phyloP scores from a whole-genome alignment of 352 stramenopile genomes.

The Phytophthora macrochlamydospora region DNA sequence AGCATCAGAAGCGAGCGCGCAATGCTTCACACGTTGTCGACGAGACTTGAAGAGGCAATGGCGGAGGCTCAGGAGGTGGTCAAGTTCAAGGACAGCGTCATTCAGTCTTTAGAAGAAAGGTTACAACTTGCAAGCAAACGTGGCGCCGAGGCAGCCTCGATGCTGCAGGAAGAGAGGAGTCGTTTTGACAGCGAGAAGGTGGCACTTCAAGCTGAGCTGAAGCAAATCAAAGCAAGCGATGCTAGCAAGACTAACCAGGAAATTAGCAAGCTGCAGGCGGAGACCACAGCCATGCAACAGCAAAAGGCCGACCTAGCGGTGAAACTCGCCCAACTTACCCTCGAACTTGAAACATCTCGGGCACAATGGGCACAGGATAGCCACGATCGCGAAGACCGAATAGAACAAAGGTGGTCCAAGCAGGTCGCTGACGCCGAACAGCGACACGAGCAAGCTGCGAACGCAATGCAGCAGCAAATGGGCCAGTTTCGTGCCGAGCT shows the following conservation, averaged over 20 bases:
- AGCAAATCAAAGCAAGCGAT: constrained; percentile 16
- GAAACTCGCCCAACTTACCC: constrained; percentile 36
- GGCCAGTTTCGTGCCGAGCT: constrained; percentile 30
- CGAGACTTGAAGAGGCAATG: constrained; percentile 64
- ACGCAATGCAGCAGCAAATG: constrained; percentile 44
- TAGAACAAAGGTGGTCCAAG: constrained; percentile 20
- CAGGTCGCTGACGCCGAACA: constrained; percentile 23
- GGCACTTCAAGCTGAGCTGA: constrained; percentile 25
- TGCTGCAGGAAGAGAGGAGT: constrained; percentile 21
- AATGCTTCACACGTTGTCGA: constrained; percentile 63
- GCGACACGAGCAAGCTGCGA: constrained; percentile 33
- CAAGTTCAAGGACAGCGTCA: constrained; percentile 65
- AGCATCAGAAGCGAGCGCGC: constrained; percentile 28
- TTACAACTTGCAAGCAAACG: constrained; percentile 39
- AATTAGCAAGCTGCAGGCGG: constrained; percentile 23
- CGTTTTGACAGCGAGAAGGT: constrained; percentile 27
- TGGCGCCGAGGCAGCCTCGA: constrained; percentile 13
- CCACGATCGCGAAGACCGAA: constrained; percentile 20
- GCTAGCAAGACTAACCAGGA: constrained; percentile 17
- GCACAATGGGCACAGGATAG: constrained; percentile 28
- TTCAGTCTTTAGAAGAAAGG: constrained; percentile 51
- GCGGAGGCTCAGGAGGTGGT: constrained; percentile 73
- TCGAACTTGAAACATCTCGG: constrained; percentile 36
- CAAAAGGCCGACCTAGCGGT: constrained; percentile 38
- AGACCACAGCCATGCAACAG: constrained; percentile 26